Evolutionary conservation across 2,329 filamentous ascomycete species (phyloP), one percentile per base, ranked within the genome.

Genomic region (Leptodontidium sp.): DNA sequence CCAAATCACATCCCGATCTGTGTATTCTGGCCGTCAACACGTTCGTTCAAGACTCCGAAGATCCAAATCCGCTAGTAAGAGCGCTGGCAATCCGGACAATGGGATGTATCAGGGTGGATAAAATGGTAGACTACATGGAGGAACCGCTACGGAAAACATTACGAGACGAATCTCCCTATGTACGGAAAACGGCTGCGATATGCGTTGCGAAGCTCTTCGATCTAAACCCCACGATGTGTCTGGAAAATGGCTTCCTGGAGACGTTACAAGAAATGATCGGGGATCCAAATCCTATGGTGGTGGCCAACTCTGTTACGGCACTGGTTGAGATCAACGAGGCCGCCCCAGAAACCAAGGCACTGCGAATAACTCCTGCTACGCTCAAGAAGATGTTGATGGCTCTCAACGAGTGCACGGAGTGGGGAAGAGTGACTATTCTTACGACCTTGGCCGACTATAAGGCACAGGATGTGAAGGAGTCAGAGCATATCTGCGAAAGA

Each of bases 111-210:
- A 87, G 96, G 67, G 96, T 99, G 66, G 96, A 98, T 75, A 99
- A 99, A 82, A 99, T 99, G 93, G 93, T 98, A 73, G 96, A 99
- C 79, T 99, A 99, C 81, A 98, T 99, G 95, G 96, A 98, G 81
- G 96, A 99, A 78, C 96, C 96, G 15, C 82, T 99, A 71, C 89
- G 96, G 75, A 99, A 99, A 84, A 99, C 96, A 14, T 84, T 99
- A 74, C 90, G 94, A 80, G 96, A 99, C 82, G 96, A 99, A 82
- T 98, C 95, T 61, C 96, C 96, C 0, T 99, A 99, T 80, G 96
- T 99, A 70, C 92, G 96, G 75, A 99, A 99, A 84, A 99, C 96
- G 1, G 96, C 96, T 53, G 96, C 95, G 50, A 96, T 99, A 73
- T 98, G 96, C 79, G 96, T 99, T 55, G 96, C 96, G 64, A 99